phyloP scores from a whole-genome alignment of 176 grass and related monocot genomes.

The Musa schizocarpa region DNA sequence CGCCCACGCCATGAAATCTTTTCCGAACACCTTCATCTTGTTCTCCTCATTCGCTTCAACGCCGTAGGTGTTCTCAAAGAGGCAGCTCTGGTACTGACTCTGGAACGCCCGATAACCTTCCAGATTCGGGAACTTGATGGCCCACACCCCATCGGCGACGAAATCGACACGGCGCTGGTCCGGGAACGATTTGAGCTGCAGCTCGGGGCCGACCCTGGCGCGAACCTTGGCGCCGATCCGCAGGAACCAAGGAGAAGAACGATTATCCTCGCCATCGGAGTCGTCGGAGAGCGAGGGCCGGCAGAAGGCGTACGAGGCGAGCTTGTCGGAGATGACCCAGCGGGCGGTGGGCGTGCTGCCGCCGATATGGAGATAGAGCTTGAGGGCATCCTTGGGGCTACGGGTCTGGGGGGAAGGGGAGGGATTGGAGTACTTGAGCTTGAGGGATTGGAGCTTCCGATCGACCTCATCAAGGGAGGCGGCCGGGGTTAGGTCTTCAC shows the following conservation, averaged over 20 bases:
- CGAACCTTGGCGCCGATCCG: slow-evolving; percentile 51
- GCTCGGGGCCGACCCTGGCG: slow-evolving; percentile 35
- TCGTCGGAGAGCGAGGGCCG: slow-evolving; percentile 10
- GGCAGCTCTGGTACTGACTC: slow-evolving; percentile 49
- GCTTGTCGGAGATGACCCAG: slow-evolving; percentile 57
- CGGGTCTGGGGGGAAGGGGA: slow-evolving; percentile 14
- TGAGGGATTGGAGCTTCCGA: slow-evolving; percentile 54
- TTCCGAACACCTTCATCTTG: slow-evolving; percentile 59
- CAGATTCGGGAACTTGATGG: slow-evolving; percentile 51
- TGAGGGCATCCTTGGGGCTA: slow-evolving; percentile 11
- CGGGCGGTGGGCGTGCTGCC: slow-evolving; percentile 53
- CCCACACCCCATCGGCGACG: slow-evolving; percentile 63
- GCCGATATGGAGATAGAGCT: slow-evolving; percentile 80
- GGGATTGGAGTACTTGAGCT: slow-evolving; percentile 49
- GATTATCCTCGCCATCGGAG: slow-evolving; percentile 7
- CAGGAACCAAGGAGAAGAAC: slow-evolving; percentile 37
- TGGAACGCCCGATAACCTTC: slow-evolving; percentile 60
- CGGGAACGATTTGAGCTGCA: slow-evolving; percentile 79
- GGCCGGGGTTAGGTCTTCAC: slow-evolving; percentile 23
- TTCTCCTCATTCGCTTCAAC: slow-evolving; percentile 71
- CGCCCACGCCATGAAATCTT: slow-evolving; percentile 80
- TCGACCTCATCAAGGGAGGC: slow-evolving; percentile 48
- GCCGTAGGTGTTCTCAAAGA: slow-evolving; percentile 86
- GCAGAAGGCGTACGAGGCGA: slow-evolving; percentile 49
- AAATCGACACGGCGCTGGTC: slow-evolving; percentile 60